A percentile compares a stretch with the other conserved stretches of the same genome.
These are phyloP conservation scores for Achaetomium macrosporum DNA, from an alignment of 2,329 filamentous ascomycete species.

Conservation along the genomic window DNA sequence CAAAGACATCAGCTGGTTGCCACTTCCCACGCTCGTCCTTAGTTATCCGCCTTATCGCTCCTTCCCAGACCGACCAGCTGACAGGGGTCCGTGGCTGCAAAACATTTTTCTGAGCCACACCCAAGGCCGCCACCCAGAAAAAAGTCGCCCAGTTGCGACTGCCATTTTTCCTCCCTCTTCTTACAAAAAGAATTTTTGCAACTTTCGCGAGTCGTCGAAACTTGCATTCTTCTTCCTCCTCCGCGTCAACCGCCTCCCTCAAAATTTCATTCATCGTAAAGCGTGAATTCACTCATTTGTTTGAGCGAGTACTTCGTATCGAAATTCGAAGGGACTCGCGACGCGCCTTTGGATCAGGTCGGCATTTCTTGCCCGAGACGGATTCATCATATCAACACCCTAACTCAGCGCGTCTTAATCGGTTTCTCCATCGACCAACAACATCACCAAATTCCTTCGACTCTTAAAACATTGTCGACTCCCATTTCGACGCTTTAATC, in stretches of 20 bases:
- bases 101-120: conserved; percentile 20
- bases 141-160: conserved; percentile 20
- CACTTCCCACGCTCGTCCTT: no score
- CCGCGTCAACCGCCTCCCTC: conserved; percentile 12
- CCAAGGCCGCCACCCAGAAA: conserved; percentile 12
- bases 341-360: not conserved
- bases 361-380: not conserved
- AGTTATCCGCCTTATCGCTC: conserved; percentile 7
- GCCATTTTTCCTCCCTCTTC: conserved; percentile 9
- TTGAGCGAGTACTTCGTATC: conserved; percentile 6
- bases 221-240: conserved; percentile 14
- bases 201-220: conserved; percentile 13
- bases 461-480: not conserved
- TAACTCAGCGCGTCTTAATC: conserved; percentile 2
- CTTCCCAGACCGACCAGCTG: not conserved
- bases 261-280: conserved; percentile 12
- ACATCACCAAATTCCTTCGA: not conserved
- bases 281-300: conserved; percentile 23
- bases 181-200: conserved; percentile 19
- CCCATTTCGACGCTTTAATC: not conserved
- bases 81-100: conserved; percentile 17
- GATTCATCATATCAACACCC: not conserved
- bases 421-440: not conserved
- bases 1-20: no score
- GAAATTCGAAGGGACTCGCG: conserved; percentile 1